Evolutionary conservation across 257 asterid species (phyloP).

Genomic region (Salvia hispanica): DNA sequence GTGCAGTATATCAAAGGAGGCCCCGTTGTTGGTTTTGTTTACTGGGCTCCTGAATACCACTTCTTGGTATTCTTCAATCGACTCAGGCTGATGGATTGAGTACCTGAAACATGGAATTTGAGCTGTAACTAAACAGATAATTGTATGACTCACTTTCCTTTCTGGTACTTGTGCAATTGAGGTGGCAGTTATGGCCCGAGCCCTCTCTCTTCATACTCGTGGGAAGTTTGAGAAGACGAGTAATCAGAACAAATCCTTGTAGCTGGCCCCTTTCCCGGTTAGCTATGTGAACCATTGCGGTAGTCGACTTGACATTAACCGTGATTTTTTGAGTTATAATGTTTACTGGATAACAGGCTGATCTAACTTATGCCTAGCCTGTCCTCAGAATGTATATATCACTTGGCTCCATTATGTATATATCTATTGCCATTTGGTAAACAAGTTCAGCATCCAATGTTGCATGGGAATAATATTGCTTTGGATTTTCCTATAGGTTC

Average conservation of each 20-base stretch:
- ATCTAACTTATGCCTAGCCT: conserved; percentile 10
- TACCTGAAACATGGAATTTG: conserved; percentile 16
- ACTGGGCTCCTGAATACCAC: conserved; percentile 89
- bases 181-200: conserved; percentile 21
- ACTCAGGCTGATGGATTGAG: conserved; percentile 71
- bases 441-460: neutral
- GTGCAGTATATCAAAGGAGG: conserved; percentile 90
- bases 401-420: conserved; percentile 18
- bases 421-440: conserved; percentile 17
- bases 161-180: conserved; percentile 37
- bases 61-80: conserved; percentile 89
- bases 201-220: conserved; percentile 17
- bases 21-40: conserved; percentile 92
- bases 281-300: conserved; percentile 22
- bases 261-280: conserved; percentile 18
- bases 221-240: conserved; percentile 25
- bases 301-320: conserved; percentile 31
- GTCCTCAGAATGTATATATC: conserved; percentile 31
- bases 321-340: conserved; percentile 33
- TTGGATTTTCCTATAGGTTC: neutral
- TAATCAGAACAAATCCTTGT: conserved; percentile 24
- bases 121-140: conserved; percentile 4
- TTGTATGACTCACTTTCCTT: neutral
- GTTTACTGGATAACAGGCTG: conserved; percentile 26
- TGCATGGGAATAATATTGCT: conserved; percentile 8